These are phyloP conservation scores for Polytrichum commune DNA, from an alignment of 225 moss, liverwort and hornwort genomes.

Conservation along the genomic window DNA sequence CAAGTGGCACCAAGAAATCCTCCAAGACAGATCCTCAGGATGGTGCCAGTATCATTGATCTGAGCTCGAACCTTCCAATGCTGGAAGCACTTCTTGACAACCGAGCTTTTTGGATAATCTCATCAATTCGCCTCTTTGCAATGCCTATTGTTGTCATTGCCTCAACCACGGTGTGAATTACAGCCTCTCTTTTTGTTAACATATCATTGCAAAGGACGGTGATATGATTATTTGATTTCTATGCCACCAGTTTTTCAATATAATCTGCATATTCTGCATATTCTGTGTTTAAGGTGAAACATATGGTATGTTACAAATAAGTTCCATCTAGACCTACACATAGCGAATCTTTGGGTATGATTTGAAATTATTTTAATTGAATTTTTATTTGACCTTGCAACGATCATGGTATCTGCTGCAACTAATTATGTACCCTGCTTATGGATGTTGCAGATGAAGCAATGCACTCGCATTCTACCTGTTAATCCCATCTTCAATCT, in stretches of 20 bases:
- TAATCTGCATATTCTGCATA: too few species aligned
- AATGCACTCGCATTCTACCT: slow-evolving; percentile 53
- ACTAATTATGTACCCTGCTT: not conserved
- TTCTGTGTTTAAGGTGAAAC: too few species aligned
- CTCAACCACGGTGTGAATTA: slow-evolving; percentile 46
- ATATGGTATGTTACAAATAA: too few species aligned
- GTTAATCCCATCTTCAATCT: slow-evolving; percentile 74
- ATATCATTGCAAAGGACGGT: too few species aligned
- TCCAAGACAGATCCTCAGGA: slow-evolving; percentile 20
- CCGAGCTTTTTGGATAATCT: slow-evolving; percentile 88
- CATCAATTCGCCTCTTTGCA: slow-evolving; percentile 60
- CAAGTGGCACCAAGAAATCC: slow-evolving; percentile 12
- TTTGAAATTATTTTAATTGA: too few species aligned
- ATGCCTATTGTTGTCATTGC: slow-evolving; percentile 64
- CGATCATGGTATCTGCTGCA: not conserved
- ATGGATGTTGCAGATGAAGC: slow-evolving; percentile 49
- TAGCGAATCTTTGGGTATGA: too few species aligned
- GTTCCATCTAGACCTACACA: too few species aligned
- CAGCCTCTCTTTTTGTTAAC: not conserved
- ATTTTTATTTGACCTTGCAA: too few species aligned
- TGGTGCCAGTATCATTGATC: slow-evolving; percentile 10
- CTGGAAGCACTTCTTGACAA: slow-evolving; percentile 55
- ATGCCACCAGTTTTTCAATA: too few species aligned
- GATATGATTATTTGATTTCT: too few species aligned
- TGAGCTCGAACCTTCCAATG: slow-evolving; percentile 15